These are phyloP conservation scores for Allomyces javanicus DNA, from an alignment of 192 early-diverging fungal species.

Conservation along the genomic window DNA sequence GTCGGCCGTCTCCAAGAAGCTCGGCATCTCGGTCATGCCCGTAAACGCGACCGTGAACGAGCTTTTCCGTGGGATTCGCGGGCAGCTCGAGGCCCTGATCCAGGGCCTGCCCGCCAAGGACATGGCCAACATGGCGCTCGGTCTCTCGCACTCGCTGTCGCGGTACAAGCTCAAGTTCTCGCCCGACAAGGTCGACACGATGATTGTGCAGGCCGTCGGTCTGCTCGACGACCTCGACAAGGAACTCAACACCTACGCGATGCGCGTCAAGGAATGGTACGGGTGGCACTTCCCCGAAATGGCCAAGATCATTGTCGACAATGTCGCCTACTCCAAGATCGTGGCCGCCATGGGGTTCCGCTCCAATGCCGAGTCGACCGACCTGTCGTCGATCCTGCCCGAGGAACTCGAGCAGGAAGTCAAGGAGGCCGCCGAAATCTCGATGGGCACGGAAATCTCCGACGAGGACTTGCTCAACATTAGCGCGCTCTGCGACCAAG, in stretches of 20 bases:
- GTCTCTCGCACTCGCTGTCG: constrained; percentile 96
- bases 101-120: constrained; percentile 69
- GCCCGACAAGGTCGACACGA: constrained; percentile 98
- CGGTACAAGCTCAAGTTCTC: constrained; percentile 99
- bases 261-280: constrained; percentile 98
- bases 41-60: constrained; percentile 65
- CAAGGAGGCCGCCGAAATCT: constrained; percentile 93
- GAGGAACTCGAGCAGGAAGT: constrained; percentile 80
- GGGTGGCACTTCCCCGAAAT: constrained; percentile 99
- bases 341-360: constrained; percentile 84
- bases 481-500: constrained; percentile 78
- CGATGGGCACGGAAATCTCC: constrained; percentile 96
- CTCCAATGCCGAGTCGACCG: constrained; percentile 51
- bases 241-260: constrained; percentile 96
- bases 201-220: constrained; percentile 97
- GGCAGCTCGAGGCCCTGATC: constrained; percentile 78
- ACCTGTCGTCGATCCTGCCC: constrained; percentile 65
- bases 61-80: constrained; percentile 87
- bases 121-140: constrained; percentile 86
- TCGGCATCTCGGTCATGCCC: constrained; percentile 63
- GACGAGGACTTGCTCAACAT: constrained; percentile 97
- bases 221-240: constrained; percentile 98
- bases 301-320: constrained; percentile 86
- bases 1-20: constrained; percentile 67
- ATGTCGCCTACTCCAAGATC: constrained; percentile 76